A percentile compares a stretch with the other conserved stretches of the same genome.
Conservation (phyloP, 257 asterid genomes). For the Penstemon davidsonii region DNA sequence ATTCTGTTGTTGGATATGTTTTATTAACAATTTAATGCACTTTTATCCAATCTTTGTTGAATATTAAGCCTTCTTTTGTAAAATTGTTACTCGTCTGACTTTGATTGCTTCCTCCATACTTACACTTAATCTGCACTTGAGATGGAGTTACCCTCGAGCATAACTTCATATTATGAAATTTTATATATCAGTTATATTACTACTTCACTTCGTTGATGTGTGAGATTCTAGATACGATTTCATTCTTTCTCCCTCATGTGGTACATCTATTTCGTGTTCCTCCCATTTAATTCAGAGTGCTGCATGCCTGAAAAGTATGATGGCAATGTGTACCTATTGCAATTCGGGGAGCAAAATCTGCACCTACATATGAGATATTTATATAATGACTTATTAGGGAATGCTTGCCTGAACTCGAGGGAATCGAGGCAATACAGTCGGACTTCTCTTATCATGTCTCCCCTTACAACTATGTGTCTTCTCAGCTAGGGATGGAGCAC, state of each 20-base stretch:
- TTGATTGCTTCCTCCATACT: neutral
- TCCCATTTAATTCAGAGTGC: neutral
- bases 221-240: no score
- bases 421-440: no score
- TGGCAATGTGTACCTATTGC: neutral
- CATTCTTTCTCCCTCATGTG: neutral
- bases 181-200: no score
- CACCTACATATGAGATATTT: neutral
- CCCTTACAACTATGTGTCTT: no score
- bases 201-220: no score
- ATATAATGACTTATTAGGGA: neutral
- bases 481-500: neutral
- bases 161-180: no score
- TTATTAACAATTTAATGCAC: slow-evolving; percentile 10
- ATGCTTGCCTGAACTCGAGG: no score
- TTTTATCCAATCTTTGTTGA: neutral
- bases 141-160: no score
- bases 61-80: neutral
- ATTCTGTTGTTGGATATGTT: slow-evolving; percentile 1
- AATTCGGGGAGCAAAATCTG: neutral
- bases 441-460: no score
- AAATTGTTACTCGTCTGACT: neutral
- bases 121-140: no score
- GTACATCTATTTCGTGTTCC: neutral
- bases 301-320: neutral